A percentile compares a stretch with the other conserved stretches of the same genome.
phyloP scores from a whole-genome alignment of 2,329 filamentous ascomycete species.

The Anisogramma anomala region DNA sequence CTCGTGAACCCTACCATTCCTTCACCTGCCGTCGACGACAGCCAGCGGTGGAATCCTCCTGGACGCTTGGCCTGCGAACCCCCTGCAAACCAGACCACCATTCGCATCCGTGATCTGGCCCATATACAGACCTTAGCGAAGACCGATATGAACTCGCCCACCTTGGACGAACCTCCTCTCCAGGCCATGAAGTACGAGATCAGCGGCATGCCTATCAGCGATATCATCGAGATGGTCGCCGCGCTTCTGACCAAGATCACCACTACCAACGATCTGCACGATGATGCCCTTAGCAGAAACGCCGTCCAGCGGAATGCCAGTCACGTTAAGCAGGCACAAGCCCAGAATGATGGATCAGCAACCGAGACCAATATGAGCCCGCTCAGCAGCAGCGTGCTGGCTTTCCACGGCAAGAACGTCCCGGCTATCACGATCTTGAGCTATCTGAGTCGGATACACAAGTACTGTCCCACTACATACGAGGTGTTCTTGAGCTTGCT shows the following conservation, averaged over 20 bases:
- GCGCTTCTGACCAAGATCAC: conserved; percentile 95
- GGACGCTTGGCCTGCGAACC: conserved; percentile 20
- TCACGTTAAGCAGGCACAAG: conserved; percentile 43
- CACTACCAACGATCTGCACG: conserved; percentile 86
- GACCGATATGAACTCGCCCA: conserved; percentile 57
- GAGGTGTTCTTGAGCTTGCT: conserved; percentile 92
- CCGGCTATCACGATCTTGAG: conserved; percentile 94
- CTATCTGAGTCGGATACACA: conserved; percentile 92
- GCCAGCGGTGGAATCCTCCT: conserved; percentile 17
- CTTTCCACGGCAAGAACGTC: conserved; percentile 96
- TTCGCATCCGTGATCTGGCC: conserved; percentile 77
- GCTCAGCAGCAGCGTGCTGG: conserved; percentile 59
- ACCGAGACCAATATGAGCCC: conserved; percentile 40
- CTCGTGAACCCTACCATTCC: conserved; percentile 22
- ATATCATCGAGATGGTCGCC: conserved; percentile 98
- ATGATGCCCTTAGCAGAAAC: conserved; percentile 75
- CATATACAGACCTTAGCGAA: conserved; percentile 84
- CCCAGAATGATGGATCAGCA: conserved; percentile 16
- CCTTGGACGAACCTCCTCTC: conserved; percentile 37
- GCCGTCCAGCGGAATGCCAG: conserved; percentile 63
- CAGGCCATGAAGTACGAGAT: conserved; percentile 74
- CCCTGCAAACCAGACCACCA: conserved; percentile 37
- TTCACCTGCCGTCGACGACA: conserved; percentile 26
- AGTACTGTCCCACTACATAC: conserved; percentile 97
- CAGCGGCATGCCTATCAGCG: conserved; percentile 89